Evolutionary conservation across 83 land plant species (phyloP).

Genomic region (Diphasiastrum complanatum): DNA sequence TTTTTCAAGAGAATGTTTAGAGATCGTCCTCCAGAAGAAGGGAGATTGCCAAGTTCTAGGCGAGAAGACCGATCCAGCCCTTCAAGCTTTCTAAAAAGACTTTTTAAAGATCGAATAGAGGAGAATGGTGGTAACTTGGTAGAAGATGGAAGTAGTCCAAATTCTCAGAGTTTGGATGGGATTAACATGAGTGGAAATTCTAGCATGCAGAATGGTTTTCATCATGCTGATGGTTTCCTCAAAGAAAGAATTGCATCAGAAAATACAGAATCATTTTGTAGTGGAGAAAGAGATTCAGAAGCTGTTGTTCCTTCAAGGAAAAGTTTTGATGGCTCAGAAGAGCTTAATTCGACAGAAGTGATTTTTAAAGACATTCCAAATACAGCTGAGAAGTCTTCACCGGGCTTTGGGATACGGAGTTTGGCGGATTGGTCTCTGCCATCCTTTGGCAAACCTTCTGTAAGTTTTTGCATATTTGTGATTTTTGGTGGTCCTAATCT

Average conservation of each 20-base stretch:
- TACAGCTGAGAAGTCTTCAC: constrained; percentile 3
- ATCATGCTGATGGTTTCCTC: constrained; percentile 10
- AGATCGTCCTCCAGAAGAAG: constrained; percentile 70
- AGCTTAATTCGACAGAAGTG: constrained; percentile 5
- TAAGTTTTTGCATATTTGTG: no score
- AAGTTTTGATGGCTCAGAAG: not conserved
- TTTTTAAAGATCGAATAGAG: constrained; percentile 36
- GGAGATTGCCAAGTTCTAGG: constrained; percentile 2
- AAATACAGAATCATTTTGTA: constrained; percentile 2
- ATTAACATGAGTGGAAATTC: not conserved
- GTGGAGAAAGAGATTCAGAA: constrained; percentile 8
- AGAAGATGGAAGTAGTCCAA: constrained; percentile 15
- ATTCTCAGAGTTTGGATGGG: not conserved
- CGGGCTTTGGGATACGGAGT: constrained; percentile 12
- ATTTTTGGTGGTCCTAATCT: no score
- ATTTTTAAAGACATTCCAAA: not conserved
- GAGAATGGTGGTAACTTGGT: constrained; percentile 20
- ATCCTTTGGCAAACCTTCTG: no score
- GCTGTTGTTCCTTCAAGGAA: not conserved
- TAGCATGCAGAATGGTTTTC: not conserved
- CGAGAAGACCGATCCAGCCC: constrained; percentile 30
- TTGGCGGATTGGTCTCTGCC: no score
- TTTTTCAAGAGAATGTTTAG: constrained; percentile 82
- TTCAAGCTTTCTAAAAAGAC: constrained; percentile 31
- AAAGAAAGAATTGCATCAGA: constrained; percentile 1